Base-by-base conservation (phyloP, 2,329 filamentous ascomycete species). In the Aspergillus pseudoviridinutans region DNA sequence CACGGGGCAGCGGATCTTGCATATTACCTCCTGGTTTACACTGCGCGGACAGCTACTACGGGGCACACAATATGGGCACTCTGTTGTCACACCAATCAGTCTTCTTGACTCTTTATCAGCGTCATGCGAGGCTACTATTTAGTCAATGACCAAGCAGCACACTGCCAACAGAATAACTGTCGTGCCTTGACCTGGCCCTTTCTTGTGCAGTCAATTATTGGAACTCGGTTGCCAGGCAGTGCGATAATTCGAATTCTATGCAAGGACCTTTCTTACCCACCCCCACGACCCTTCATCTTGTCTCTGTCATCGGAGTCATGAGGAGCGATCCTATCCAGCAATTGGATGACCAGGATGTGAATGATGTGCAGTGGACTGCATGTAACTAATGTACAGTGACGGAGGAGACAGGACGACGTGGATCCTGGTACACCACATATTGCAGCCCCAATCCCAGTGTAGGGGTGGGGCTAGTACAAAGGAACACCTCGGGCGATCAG, bases 1-100 rank as follows among this genome's bases (percentile, higher is more conserved):
- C 68, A 69, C 54, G 58, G 58, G 58, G 51, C 56, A 58, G 59
- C 56, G 60, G 56, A 63, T 65, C 64, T 64, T 60, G 60, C 61
- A 62, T 61, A 52, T 46, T 53, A 52, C 44, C 44, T 17, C 20
- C 10, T 47, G 44, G 7, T 17, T 17, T 14, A 2, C 17, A 22
- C 32, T 35, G 14, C 32, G 32, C 14, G 14, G 7, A 27, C 44
- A 47, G 44, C 27, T 24, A 44, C 41, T 44, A 44, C 35, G 5
- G 35, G 1, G 5, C 41, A 20, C 20, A 47, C 22, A 25, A 14
- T 22, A 24, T 24, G 44, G 44, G 22, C 44, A 6, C 44, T 10
- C 44, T 27, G 20, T 47, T 24, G 22, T 47, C 44, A 47, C 24
- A 25, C 44, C 44, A 47, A 27, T 47, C 44, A 14, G 24, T 24